Base-by-base conservation (phyloP, 2,329 filamentous ascomycete genomes). In the Scedosporium apiospermum region DNA sequence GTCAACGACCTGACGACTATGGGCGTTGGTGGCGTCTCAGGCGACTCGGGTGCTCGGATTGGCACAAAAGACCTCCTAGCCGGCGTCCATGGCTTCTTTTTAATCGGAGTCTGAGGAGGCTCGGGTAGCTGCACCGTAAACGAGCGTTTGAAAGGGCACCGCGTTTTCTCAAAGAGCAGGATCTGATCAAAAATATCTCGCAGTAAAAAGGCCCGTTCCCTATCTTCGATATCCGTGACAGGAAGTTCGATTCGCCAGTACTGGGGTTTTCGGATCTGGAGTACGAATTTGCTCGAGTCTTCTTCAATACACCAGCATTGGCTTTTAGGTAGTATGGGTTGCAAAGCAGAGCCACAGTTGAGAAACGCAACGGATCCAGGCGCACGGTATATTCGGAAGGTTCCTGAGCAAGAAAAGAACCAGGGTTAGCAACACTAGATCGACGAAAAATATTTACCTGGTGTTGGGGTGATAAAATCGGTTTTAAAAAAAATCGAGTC, bases 221-320 rank as follows among this genome's bases (percentile, higher is more conserved):
- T 79, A 41, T 75, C 69, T 61, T 71, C 67, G 1, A 64, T 38
- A 0, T 83, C 83, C 42, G 80, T 79, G 16, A 85, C 82, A 0
- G 91, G 90, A 5, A 97, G 76, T 71, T 97, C 93, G 69, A 97
- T 95, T 66, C 93, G 87, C 82, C 95, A 96, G 73, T 95, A 97
- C 53, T 89, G 88, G 34, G 93, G 88, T 55, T 88, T 85, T 23
- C 91, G 82, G 66, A 96, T 91, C 66, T 93, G 89, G 64, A 97
- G 77, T n/a, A 96, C 89, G 68, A 96, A 96, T 68, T 88, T 83
- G 73, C 80, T 91, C 49, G 88, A 88, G 63, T 87, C 83, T 63
- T 91, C 89, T 72, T 96, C 90, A 38, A 97, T 89, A 72, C 90
- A 96, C 93, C 93, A 97, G 71, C 90, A 96, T 74, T 96, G 92